phyloP scores from a whole-genome alignment of 2,329 filamentous ascomycete genomes.

The Aaosphaeria arxii region DNA sequence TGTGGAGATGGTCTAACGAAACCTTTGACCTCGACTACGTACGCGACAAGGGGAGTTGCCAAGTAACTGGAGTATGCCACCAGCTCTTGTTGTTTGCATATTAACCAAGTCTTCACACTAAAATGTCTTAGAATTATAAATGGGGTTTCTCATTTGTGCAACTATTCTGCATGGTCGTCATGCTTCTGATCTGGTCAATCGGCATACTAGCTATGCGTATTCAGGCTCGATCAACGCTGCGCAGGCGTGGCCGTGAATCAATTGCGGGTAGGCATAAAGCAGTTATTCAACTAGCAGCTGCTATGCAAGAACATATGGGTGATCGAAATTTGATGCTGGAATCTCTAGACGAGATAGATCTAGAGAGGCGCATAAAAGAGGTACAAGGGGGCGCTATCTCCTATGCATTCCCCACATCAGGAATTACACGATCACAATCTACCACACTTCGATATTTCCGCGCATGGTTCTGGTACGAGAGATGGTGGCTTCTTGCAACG shows the following conservation, averaged over 20 bases:
- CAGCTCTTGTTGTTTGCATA: neutral
- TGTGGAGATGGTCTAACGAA: neutral
- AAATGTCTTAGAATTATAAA: constrained; percentile 3
- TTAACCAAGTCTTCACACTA: neutral
- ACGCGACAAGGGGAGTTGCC: neutral
- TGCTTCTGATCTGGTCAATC: constrained; percentile 13
- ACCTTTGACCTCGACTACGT: neutral
- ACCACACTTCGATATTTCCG: too few species aligned
- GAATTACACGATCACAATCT: too few species aligned
- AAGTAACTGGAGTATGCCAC: neutral
- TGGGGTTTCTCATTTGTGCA: constrained; percentile 25
- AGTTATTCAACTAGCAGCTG: constrained; percentile 15
- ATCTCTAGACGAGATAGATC: too few species aligned
- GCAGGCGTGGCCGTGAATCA: constrained; percentile 1
- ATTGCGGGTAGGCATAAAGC: constrained; percentile 18
- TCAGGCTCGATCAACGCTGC: constrained; percentile 6
- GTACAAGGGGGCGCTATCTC: too few species aligned
- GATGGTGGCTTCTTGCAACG: too few species aligned
- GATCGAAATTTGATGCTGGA: too few species aligned
- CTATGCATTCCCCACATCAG: too few species aligned
- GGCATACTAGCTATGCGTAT: constrained; percentile 16
- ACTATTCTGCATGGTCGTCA: constrained; percentile 10
- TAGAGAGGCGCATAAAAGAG: too few species aligned
- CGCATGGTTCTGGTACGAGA: too few species aligned
- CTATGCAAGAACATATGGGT: constrained; percentile 10